Conservation (phyloP, 1,139 yeast species). For the Debaryomyces singareniensis region DNA sequence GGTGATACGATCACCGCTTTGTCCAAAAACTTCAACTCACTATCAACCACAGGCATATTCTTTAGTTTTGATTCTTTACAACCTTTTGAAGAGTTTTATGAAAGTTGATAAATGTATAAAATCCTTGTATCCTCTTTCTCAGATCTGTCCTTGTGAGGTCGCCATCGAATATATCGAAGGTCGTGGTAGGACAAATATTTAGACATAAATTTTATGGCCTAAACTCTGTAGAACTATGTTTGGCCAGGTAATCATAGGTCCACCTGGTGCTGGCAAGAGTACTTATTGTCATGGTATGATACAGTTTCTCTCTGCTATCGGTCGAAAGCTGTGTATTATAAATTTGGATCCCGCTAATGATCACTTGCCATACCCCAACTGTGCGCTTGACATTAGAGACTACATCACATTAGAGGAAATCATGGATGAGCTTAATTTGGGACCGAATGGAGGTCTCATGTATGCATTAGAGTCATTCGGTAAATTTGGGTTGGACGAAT, state of each 20-base stretch:
- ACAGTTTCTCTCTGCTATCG: slow-evolving; percentile 90
- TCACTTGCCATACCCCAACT: slow-evolving; percentile 60
- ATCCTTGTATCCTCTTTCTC: too few relatives aligned
- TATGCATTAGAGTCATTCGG: slow-evolving; percentile 72
- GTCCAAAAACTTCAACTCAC: slow-evolving; percentile 33
- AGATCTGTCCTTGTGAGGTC: background rate
- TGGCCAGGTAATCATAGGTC: slow-evolving; percentile 93
- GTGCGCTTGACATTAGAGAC: slow-evolving; percentile 84
- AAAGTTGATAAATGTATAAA: too few relatives aligned
- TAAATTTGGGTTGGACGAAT: slow-evolving; percentile 42
- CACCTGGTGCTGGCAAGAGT: slow-evolving; percentile 97
- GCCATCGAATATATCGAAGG: slow-evolving; percentile 3
- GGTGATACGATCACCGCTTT: slow-evolving; percentile 91
- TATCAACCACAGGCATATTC: slow-evolving; percentile 10
- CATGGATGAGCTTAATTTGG: slow-evolving; percentile 73
- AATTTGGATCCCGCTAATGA: slow-evolving; percentile 97
- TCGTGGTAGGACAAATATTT: slow-evolving; percentile 1
- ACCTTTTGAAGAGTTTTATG: too few relatives aligned
- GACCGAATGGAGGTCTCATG: slow-evolving; percentile 95
- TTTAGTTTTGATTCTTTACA: too few relatives aligned
- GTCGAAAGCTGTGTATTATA: slow-evolving; percentile 74
- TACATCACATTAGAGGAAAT: slow-evolving; percentile 82
- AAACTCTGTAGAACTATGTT: slow-evolving; percentile 32
- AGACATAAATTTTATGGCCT: background rate
- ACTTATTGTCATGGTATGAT: slow-evolving; percentile 90